Evolutionary conservation across 257 asterid species (phyloP).

Genomic region (Solanum okadae): DNA sequence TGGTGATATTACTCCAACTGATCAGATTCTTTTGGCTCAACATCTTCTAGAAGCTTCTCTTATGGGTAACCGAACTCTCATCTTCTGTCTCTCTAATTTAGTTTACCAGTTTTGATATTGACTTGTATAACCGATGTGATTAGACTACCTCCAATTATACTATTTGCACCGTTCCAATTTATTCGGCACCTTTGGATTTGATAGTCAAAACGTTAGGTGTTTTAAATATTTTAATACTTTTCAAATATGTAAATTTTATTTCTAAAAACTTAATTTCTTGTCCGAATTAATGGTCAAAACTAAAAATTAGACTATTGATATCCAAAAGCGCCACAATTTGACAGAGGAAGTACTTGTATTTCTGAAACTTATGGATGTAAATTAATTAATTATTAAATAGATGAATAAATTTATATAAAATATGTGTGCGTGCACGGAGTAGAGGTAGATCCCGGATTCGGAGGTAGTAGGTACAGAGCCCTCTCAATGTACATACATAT

Average conservation of each 20-base stretch:
- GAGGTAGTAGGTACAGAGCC: neutral
- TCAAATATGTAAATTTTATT: neutral
- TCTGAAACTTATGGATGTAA: neutral
- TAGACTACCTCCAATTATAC: neutral
- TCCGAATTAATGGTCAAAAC: neutral
- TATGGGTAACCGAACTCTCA: conserved; percentile 40
- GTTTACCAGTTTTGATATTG: neutral
- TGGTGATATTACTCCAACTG: conserved; percentile 66
- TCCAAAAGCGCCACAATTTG: neutral
- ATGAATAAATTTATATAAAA: neutral
- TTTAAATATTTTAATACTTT: neutral
- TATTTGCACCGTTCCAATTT: neutral
- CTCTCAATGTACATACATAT: neutral
- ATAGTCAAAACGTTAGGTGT: neutral
- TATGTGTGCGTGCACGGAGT: neutral
- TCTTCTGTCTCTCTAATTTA: neutral
- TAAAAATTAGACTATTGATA: neutral
- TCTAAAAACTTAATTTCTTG: neutral
- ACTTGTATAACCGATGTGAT: neutral
- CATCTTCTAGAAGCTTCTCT: conserved; percentile 84
- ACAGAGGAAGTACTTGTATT: neutral
- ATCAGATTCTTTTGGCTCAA: conserved; percentile 65
- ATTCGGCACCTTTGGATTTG: neutral
- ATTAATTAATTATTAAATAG: neutral
- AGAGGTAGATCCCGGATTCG: neutral